Percentiles rank a stretch among this genome's conserved stretches.
phyloP scores from a whole-genome alignment of 108 stramenopile species.

The Skeletonema tropicum region DNA sequence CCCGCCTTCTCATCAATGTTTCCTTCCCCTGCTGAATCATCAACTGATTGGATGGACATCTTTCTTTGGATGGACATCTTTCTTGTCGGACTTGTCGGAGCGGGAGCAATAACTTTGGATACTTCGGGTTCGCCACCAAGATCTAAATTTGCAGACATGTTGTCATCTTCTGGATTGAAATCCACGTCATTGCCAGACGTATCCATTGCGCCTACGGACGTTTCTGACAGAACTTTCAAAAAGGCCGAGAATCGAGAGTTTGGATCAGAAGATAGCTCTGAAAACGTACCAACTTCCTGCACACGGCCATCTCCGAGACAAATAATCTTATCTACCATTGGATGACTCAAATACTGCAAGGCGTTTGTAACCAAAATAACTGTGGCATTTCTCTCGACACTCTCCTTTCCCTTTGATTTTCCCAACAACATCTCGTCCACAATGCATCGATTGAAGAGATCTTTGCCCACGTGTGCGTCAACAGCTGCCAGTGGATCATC shows the following conservation, averaged over 20 bases:
- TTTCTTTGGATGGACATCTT: constrained; percentile 22
- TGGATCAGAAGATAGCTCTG: constrained; percentile 57
- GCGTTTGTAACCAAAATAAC: constrained; percentile 95
- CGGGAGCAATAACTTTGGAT: constrained; percentile 13
- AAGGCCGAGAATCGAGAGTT: constrained; percentile 63
- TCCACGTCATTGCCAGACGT: background rate
- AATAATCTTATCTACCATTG: constrained; percentile 71
- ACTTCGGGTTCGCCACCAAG: constrained; percentile 41
- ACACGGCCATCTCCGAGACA: constrained; percentile 82
- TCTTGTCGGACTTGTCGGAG: constrained; percentile 1
- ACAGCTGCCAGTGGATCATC: constrained; percentile 96
- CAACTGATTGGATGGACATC: constrained; percentile 10
- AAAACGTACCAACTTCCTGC: constrained; percentile 80
- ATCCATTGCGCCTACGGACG: constrained; percentile 6
- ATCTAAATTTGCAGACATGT: constrained; percentile 17
- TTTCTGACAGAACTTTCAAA: constrained; percentile 65
- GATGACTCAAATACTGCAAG: constrained; percentile 81
- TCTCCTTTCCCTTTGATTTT: constrained; percentile 22
- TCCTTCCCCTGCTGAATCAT: constrained; percentile 6
- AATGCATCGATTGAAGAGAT: constrained; percentile 91
- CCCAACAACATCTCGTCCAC: constrained; percentile 66
- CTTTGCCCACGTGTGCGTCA: constrained; percentile 93
- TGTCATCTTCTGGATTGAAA: constrained; percentile 10
- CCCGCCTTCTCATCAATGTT: constrained; percentile 8
- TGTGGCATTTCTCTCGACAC: constrained; percentile 44